Base-by-base conservation (phyloP, 768 basidiomycete species). In the Jaapia argillacea region DNA sequence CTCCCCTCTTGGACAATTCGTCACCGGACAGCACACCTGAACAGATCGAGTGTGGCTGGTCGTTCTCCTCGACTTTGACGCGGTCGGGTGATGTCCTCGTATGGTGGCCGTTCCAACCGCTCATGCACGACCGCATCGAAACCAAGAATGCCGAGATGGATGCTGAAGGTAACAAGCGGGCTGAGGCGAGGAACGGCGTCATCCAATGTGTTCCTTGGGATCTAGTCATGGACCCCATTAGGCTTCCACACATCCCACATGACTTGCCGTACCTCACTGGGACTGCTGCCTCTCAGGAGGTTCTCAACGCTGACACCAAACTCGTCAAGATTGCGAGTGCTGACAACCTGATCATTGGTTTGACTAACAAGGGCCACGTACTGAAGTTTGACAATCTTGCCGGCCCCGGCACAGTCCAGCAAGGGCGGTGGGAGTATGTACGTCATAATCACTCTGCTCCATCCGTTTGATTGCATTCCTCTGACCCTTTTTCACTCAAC, bases 251-350 rank as follows among this genome's bases (percentile, higher is more conserved):
- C 1, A 61, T 89, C 40, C 84, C 83, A 27, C 41, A 52, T 16
- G 31, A 54, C 12, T 66, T 90, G 24, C 86, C 87, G 1, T 62
- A 63, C 10, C 55, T 85, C 13, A 41, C 52, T 3, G 45, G 52
- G 21, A 64, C 58, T 2, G 62, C 55, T 6, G 47, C 56, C 5
- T 27, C 51, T 28, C 42, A 51, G 40, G 50, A 54, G 33, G 48
- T 58, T 27, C 41, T 36, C 24, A 54, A 59, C 25, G 44, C 56
- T 36, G 57, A 60, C 24, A 65, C 63, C 12, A 70, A 69, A 56
- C 68, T 96, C 27, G 69, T 89, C 25, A 81, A 88, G 60, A 81
- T 98, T 36, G 92, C 89, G 6, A 84, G 78, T 3, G 72, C 90
- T 48, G 79, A 87, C 43, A 67, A 69, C 39, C 72, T 78, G 50